These are phyloP conservation scores for Mikania micrantha DNA, from an alignment of 129 eudicot species.

Conservation along the genomic window DNA sequence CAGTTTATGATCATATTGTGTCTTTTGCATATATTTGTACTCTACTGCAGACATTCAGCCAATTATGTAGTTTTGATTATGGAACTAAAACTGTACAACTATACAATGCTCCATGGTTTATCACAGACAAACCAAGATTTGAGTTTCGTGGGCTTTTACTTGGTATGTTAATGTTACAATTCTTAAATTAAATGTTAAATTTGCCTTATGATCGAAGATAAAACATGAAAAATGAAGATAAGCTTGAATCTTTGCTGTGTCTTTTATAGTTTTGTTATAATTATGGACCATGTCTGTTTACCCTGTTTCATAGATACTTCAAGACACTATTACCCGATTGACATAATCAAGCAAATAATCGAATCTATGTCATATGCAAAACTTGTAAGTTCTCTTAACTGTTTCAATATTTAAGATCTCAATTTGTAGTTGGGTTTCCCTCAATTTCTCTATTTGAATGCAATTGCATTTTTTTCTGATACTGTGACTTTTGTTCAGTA, in stretches of 20 bases:
- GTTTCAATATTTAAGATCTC: conserved; percentile 5
- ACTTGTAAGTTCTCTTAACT: conserved; percentile 57
- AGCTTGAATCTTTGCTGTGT: too few species aligned
- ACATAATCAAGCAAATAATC: conserved; percentile 75
- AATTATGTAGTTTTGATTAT: conserved; percentile 69
- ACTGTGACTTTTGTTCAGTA: conserved; percentile 57
- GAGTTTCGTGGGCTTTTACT: conserved; percentile 83
- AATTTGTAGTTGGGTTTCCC: background rate
- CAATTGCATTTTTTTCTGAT: conserved; percentile 22
- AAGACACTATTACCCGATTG: conserved; percentile 84
- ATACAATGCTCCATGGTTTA: conserved; percentile 88
- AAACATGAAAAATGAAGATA: background rate
- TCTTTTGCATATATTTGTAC: background rate
- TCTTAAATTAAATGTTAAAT: background rate
- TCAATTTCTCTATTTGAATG: background rate
- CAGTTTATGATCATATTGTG: background rate
- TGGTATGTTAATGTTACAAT: conserved; percentile 50
- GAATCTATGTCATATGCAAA: conserved; percentile 96
- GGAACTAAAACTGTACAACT: conserved; percentile 70
- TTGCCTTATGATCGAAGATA: background rate
- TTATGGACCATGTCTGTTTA: too few species aligned
- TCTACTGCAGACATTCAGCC: conserved; percentile 79
- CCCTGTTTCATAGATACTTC: conserved; percentile 70
- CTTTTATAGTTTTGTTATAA: too few species aligned
- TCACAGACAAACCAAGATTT: conserved; percentile 84